Percentiles rank a stretch among this genome's conserved stretches.
phyloP scores from a whole-genome alignment of 129 eudicot species.

The Ambrosia trifida region DNA sequence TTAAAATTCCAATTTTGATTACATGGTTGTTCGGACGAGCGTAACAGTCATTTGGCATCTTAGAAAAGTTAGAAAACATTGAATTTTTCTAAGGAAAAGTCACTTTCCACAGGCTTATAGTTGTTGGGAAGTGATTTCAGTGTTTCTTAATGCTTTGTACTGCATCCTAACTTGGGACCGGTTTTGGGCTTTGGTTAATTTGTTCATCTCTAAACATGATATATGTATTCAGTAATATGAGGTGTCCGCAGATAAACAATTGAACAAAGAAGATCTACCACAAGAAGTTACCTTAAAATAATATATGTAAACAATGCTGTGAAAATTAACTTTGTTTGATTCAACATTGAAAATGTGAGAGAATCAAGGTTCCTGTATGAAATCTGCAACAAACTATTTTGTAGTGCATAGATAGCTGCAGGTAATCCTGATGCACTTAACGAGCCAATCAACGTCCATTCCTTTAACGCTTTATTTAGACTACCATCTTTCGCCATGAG shows the following conservation, averaged over 20 bases:
- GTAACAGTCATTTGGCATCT: neutral
- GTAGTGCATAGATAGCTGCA: constrained; percentile 96
- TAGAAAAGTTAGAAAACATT: neutral
- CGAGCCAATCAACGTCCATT: constrained; percentile 80
- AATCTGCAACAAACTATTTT: constrained; percentile 94
- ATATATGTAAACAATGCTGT: constrained; percentile 85
- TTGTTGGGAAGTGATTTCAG: neutral
- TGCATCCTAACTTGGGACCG: neutral
- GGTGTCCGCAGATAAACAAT: no score
- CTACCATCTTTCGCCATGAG: constrained; percentile 85
- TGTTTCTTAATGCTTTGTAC: neutral
- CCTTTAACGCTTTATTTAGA: constrained; percentile 59
- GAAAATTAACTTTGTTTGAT: constrained; percentile 90
- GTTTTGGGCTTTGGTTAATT: no score
- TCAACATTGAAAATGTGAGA: constrained; percentile 89
- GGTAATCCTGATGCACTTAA: constrained; percentile 91
- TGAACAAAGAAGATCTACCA: neutral
- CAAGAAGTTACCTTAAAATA: constrained; percentile 64
- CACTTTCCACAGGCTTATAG: neutral
- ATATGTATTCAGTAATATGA: no score
- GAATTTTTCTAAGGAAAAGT: neutral
- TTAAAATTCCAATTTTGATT: no score
- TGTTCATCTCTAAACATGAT: no score
- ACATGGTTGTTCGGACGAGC: neutral
- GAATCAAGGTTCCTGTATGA: constrained; percentile 92